These are phyloP conservation scores for Lichina pygmaea DNA, from an alignment of 495 filamentous ascomycete species.

Conservation along the genomic window DNA sequence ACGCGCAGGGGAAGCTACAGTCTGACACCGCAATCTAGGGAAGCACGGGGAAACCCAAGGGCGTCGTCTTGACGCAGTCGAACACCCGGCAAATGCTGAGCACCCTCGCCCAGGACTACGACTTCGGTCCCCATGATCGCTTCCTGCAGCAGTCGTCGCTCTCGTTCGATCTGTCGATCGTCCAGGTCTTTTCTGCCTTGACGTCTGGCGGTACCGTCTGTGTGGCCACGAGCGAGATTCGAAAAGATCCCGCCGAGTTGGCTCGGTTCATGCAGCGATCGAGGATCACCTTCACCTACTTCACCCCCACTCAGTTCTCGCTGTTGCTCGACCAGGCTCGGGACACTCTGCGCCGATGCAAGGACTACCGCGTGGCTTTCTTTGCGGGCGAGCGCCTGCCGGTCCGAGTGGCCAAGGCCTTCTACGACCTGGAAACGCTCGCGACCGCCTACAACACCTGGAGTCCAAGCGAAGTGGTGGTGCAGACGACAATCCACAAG, in stretches of 20 bases:
- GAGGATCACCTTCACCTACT: constrained; percentile 9
- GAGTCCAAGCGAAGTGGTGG: too few relatives aligned
- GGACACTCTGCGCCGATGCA: constrained; percentile 5
- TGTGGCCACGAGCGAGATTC: constrained; percentile 6
- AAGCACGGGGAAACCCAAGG: constrained; percentile 12
- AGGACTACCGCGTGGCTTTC: too few relatives aligned
- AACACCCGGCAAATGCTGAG: constrained; percentile 1
- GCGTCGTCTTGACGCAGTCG: constrained; percentile 9
- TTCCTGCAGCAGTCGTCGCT: constrained; percentile 13
- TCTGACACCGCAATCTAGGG: not conserved
- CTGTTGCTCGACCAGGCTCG: constrained; percentile 7
- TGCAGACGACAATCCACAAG: too few relatives aligned
- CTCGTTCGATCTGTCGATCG: constrained; percentile 12
- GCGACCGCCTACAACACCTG: too few relatives aligned
- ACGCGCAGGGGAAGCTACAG: too few relatives aligned
- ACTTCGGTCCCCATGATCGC: too few relatives aligned
- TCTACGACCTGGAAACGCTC: too few relatives aligned
- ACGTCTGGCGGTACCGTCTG: constrained; percentile 9
- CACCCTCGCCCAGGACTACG: not conserved
- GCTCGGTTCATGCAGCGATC: constrained; percentile 8
- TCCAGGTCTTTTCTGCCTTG: constrained; percentile 11
- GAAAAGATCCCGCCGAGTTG: constrained; percentile 3
- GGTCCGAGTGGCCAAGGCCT: too few relatives aligned
- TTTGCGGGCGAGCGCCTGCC: too few relatives aligned
- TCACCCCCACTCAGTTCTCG: constrained; percentile 11